Base-by-base conservation (phyloP, 1,284 basidiomycete species). In the Fomitopsis schrenkii region DNA sequence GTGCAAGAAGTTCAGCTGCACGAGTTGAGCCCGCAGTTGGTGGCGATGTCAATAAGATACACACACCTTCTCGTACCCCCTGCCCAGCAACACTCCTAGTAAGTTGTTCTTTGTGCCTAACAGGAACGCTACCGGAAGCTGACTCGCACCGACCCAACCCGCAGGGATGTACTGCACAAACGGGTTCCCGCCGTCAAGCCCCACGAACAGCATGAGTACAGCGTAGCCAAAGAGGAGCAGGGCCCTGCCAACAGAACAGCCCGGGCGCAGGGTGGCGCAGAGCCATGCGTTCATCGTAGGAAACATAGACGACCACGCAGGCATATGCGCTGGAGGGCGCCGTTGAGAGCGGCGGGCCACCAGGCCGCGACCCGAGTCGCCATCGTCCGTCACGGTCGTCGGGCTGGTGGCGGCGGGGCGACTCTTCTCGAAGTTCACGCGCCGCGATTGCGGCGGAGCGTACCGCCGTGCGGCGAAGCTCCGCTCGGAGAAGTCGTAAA, bases 61-160 rank as follows among this genome's bases (percentile, higher is more conserved):
- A 70, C 76, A 41, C 54, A 88, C 88, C 76, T 85, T 86, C 71
- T 93, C 89, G 68, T 93, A 93, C 3, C 88, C 87, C 61, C 86
- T 75, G 6, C 89, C 89, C 57, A 88, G 72, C 15, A 90, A 69
- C 59, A 80, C 76, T 2, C 88, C 83, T 10, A 89, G 70, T 17
- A 88, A 64, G 64, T 88, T 93, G 69, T 90, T 90, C 80, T 94
- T 94, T 22, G 85, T 81, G 0, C 84, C 86, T 19, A 94, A 80
- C 1, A 84, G 78, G 64, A 91, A 79, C 40, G 90, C 79, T 58
- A 92, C 79, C 0, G 92, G 91, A 12, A 94, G 70, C 68, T 92
- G 89, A 1, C 90, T 84, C 28, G 82, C 72, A 0, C 83, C 82
- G 36, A 94, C 77, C 76, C 83, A 90, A 0, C 89, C 92, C 42